Base-by-base conservation (phyloP, 2,329 filamentous ascomycete genomes). In the Sordariomycetes sp. region DNA sequence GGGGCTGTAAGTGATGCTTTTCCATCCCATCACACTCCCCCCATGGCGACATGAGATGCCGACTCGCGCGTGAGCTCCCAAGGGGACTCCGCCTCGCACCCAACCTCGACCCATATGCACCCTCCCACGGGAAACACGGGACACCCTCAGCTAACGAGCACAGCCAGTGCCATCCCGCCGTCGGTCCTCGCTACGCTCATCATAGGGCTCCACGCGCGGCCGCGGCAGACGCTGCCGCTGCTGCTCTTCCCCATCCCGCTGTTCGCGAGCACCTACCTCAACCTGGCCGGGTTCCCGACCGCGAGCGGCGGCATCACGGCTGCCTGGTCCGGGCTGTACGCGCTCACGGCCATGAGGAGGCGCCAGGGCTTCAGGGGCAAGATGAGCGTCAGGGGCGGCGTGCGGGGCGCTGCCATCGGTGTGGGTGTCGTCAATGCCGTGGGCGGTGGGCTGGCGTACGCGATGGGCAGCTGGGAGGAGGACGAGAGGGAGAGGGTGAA, bases 291-390 rank as follows among this genome's bases (percentile, higher is more conserved):
- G 38, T 75, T 70, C 57, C 66, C 64, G 40, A 72, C 68, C 33
- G 72, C 73, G 48, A 64, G 63, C 37, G 73, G 72, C 3, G 73
- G 70, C 33, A 55, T 76, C 37, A 63, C 68, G 0, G 68, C 68
- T 34, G 70, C 72, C 12, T 70, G 69, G 57, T 72, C 68, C 29
- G 72, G 72, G 20, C 58, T 75, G 12, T 78, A 78, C 50, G 64
- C 67, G 4, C 54, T 77, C 24, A 56, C 76, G 32, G 70, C 72
- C 2, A 51, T 72, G 39, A 66, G 72, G 4, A 54, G 64, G 28
- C 55, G 67, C 15, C 30, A 24, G 8, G 38, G 38, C 26, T 33
- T 57, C n/a, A 53, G 55, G 23, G 48, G 51, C 27, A 64, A 63
- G 39, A 17, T 30, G 30, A 60, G 61, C 10, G 51, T 63, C 10